phyloP scores from a whole-genome alignment of 768 basidiomycete genomes.

The Strobilomyces dryophilus region DNA sequence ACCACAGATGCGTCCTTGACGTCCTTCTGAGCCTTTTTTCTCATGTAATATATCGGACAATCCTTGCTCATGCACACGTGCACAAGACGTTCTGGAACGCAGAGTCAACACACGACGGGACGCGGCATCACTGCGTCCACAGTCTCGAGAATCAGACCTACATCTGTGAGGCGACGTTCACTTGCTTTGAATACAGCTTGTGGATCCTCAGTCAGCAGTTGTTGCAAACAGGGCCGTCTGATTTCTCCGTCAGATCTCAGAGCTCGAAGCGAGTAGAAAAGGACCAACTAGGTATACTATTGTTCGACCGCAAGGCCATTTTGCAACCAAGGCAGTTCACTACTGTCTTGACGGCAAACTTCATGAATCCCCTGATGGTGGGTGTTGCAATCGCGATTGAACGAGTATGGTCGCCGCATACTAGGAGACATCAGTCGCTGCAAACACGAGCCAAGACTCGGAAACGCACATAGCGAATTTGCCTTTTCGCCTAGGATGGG shows the following conservation, averaged over 20 bases:
- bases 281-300: conserved; percentile 64
- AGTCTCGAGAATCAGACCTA: conserved; percentile 92
- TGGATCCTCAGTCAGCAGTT: conserved; percentile 84
- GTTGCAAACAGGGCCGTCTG: conserved; percentile 87
- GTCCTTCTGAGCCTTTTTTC: conserved; percentile 95
- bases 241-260: conserved; percentile 3
- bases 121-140: conserved; percentile 77
- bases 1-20: conserved; percentile 68
- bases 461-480: conserved; percentile 63
- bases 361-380: conserved; percentile 95
- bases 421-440: conserved; percentile 37
- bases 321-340: conserved; percentile 97
- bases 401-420: conserved; percentile 94
- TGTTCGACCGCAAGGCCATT: conserved; percentile 74
- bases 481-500: conserved; percentile 95
- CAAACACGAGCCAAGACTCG: background rate
- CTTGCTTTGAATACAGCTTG: conserved; percentile 92
- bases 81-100: conserved; percentile 83
- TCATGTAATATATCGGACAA: background rate
- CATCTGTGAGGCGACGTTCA: conserved; percentile 63
- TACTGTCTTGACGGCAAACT: conserved; percentile 93
- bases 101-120: background rate
- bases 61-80: conserved; percentile 94
- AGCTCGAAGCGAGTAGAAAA: background rate
- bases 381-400: conserved; percentile 96